These are phyloP conservation scores for Diaporthe sp. DNA, from an alignment of 2,329 filamentous ascomycete species.

Conservation along the genomic window DNA sequence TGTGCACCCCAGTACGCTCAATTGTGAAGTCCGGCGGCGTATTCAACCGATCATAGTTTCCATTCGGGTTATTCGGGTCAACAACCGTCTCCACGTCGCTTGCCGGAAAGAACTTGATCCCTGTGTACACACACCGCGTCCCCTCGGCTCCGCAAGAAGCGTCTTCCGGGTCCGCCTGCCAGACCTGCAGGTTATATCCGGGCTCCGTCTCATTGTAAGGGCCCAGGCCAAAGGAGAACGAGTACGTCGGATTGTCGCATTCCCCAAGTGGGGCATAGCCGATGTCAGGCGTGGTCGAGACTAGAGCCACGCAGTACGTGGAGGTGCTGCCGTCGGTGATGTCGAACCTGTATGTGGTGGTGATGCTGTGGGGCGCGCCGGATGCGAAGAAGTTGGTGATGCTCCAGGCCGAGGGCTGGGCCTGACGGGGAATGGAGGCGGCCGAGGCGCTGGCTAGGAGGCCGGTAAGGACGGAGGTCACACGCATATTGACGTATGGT, in stretches of 20 bases:
- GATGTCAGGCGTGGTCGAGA: neutral
- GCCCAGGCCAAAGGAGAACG: neutral
- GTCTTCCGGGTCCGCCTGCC: neutral
- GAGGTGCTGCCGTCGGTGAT: neutral
- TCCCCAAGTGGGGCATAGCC: neutral
- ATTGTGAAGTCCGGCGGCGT: neutral
- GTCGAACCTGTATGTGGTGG: neutral
- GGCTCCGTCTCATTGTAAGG: neutral
- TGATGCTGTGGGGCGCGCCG: neutral
- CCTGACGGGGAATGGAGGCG: neutral
- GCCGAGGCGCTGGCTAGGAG: neutral
- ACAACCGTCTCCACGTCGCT: conserved; percentile 2
- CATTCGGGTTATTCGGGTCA: neutral
- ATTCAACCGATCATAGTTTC: conserved; percentile 2
- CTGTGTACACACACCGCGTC: neutral
- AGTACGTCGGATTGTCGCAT: neutral
- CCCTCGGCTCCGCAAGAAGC: neutral
- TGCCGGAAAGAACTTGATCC: neutral
- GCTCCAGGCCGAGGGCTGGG: neutral
- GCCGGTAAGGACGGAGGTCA: neutral
- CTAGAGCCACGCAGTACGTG: neutral
- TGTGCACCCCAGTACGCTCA: neutral
- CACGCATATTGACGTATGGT: neutral
- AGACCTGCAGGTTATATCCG: conserved; percentile 2
- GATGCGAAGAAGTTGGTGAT: conserved; percentile 7